Evolutionary conservation across 257 asterid species (phyloP).

Genomic region (Plantago major): DNA sequence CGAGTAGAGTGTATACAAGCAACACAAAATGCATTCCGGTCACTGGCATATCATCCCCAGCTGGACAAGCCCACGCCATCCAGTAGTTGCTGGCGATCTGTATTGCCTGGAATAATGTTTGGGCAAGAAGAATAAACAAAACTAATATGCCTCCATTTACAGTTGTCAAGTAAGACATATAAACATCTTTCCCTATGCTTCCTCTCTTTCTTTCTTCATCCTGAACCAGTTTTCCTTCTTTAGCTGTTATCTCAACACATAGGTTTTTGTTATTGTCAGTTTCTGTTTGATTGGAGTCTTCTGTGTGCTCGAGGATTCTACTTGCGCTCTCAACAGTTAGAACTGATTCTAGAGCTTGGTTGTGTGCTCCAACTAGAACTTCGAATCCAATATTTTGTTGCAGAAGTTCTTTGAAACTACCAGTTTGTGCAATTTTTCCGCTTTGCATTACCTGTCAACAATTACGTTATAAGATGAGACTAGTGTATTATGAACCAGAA

Average conservation of each 20-base stretch:
- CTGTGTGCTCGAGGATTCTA: conserved; percentile 35
- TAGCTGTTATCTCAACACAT: conserved; percentile 53
- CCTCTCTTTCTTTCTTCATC: conserved; percentile 92
- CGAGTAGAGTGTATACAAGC: conserved; percentile 56
- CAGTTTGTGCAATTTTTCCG: conserved; percentile 77
- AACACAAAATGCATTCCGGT: conserved; percentile 49
- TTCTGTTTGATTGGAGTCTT: conserved; percentile 52
- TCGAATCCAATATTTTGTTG: conserved; percentile 82
- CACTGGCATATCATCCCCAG: conserved; percentile 43
- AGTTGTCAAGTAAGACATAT: conserved; percentile 63
- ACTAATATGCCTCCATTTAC: conserved; percentile 65
- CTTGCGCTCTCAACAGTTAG: conserved; percentile 53
- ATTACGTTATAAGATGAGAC: conserved; percentile 3
- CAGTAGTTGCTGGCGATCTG: conserved; percentile 89
- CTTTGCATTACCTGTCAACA: conserved; percentile 78
- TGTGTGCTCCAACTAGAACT: conserved; percentile 90
- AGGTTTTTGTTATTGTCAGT: conserved; percentile 78
- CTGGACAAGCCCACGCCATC: conserved; percentile 95
- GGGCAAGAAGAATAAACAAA: conserved; percentile 74
- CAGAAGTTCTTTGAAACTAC: conserved; percentile 65
- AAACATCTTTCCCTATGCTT: conserved; percentile 80
- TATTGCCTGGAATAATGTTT: conserved; percentile 63
- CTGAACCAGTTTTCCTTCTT: conserved; percentile 77
- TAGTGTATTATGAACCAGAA: not conserved
- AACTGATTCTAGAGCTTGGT: conserved; percentile 74